Evolutionary conservation across 2,329 filamentous ascomycete genomes (phyloP), one percentile per base, ranked within the genome.

Genomic region (Coniochaeta sp.): DNA sequence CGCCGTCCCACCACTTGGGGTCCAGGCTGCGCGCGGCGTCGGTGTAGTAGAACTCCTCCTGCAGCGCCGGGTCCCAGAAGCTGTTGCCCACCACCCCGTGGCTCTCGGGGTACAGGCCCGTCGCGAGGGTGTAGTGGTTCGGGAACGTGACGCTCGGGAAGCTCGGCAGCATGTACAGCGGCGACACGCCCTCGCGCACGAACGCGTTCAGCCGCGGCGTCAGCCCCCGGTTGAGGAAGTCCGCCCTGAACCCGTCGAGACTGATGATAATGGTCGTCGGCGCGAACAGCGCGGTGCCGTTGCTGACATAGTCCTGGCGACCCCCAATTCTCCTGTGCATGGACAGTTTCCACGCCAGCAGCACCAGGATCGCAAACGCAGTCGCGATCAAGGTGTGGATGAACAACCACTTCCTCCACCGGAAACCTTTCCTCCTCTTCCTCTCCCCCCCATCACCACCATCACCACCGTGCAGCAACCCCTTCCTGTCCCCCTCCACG

Each of bases 121-220:
- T 98, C 0, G 91, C 91, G 40, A 98, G 79, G 0, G 93, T 97
- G 73, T 93, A 97, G 73, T 98, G 95, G 67, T 98, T 93, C 14
- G 95, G 95, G 68, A 99, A 99, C 0, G 95, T 99, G 54, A 99
- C 91, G 24, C 91, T 96, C 0, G 95, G 95, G 65, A 99, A 99
- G 42, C 91, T 96, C 0, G 95, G 95, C 7, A 86, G 82, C 92
- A 99, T 97, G 74, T 93, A 97, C 65, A 86, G 82, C 2, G 95
- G 93, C 6, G 93, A 96, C 12, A 98, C 87, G 32, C 95, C 95
- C 64, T 91, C 86, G 62, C 85, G 83, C 63, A 96, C 80, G 64
- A 99, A 89, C 2, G 86, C 81, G 66, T 86, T 90, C 9, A 99
- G 79, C 1, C 88, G 87, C 0, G 93, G 95, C 1, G 93, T 97